Evolutionary conservation across 164 flowering plant species (phyloP).

Genomic region (Tinospora cordifolia): DNA sequence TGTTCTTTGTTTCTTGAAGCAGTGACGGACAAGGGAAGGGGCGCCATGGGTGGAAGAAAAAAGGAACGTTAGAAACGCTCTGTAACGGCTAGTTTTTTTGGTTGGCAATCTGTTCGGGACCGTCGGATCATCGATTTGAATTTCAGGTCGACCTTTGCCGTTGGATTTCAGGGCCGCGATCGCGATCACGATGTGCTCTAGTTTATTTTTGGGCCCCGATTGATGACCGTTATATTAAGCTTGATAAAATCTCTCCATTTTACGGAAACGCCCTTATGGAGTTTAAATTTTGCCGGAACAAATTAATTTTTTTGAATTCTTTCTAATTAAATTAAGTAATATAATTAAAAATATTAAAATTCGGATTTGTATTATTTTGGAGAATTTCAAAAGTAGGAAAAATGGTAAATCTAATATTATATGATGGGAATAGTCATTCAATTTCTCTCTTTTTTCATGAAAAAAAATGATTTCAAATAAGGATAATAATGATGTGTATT

Average conservation of each 20-base stretch:
- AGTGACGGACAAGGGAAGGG: background rate
- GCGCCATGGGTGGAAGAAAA: background rate
- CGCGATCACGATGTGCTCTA: conserved; percentile 1
- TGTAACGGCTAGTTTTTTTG: conserved; percentile 55
- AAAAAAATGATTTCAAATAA: no score
- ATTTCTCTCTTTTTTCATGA: background rate
- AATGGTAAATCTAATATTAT: no score
- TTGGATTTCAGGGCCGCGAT: background rate
- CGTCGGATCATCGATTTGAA: conserved; percentile 13
- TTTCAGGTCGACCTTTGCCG: background rate
- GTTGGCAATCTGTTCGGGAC: background rate
- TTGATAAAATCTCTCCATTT: background rate
- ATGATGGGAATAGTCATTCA: background rate
- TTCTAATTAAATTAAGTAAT: no score
- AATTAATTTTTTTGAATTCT: no score
- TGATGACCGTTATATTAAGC: background rate
- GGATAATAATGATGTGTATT: background rate
- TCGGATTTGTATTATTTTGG: no score
- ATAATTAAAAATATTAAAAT: no score
- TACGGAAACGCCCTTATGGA: no score
- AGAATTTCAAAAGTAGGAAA: no score
- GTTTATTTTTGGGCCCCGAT: background rate
- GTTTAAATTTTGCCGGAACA: no score
- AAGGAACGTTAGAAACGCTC: conserved; percentile 38
- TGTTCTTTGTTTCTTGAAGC: conserved; percentile 1